Evolutionary conservation across 305 asterid genomes (phyloP).

Genomic region (Fraxinus dipetala): DNA sequence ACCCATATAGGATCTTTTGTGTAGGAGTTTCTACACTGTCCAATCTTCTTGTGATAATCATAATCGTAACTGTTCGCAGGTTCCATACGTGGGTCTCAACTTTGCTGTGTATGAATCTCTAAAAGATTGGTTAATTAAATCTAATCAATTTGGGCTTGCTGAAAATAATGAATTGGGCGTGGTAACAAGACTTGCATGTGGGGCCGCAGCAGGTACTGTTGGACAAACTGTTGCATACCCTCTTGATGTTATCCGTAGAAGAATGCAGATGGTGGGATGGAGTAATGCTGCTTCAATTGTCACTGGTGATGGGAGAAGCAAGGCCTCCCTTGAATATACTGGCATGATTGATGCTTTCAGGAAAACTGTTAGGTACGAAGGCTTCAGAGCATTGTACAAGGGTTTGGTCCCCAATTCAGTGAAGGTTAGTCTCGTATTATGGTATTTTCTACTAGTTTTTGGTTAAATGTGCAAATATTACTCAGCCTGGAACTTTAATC

Average conservation of each 20-base stretch:
- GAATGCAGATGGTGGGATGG: conserved; percentile 99
- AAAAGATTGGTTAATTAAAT: conserved; percentile 74
- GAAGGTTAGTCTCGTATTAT: conserved; percentile 54
- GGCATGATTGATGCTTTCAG: conserved; percentile 91
- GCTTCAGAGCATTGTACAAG: conserved; percentile 78
- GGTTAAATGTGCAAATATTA: neutral
- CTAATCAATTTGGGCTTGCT: conserved; percentile 56
- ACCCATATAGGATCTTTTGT: neutral
- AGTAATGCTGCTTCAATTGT: conserved; percentile 72
- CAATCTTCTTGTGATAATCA: conserved; percentile 15
- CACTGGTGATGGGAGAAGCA: conserved; percentile 70
- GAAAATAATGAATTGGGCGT: conserved; percentile 78
- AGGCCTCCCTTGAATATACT: conserved; percentile 60
- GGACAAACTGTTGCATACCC: conserved; percentile 97
- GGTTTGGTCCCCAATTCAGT: conserved; percentile 93
- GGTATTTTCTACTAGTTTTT: neutral
- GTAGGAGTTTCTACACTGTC: neutral
- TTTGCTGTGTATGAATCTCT: conserved; percentile 92
- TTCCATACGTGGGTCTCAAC: conserved; percentile 92
- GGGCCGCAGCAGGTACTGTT: conserved; percentile 90
- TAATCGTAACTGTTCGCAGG: conserved; percentile 41
- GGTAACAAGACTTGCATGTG: conserved; percentile 78
- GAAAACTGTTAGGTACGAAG: conserved; percentile 83
- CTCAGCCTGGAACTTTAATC: neutral
- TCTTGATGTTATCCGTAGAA: conserved; percentile 86